Evolutionary conservation across 345 rosid species (phyloP).

Genomic region (Aquilaria malaccensis): DNA sequence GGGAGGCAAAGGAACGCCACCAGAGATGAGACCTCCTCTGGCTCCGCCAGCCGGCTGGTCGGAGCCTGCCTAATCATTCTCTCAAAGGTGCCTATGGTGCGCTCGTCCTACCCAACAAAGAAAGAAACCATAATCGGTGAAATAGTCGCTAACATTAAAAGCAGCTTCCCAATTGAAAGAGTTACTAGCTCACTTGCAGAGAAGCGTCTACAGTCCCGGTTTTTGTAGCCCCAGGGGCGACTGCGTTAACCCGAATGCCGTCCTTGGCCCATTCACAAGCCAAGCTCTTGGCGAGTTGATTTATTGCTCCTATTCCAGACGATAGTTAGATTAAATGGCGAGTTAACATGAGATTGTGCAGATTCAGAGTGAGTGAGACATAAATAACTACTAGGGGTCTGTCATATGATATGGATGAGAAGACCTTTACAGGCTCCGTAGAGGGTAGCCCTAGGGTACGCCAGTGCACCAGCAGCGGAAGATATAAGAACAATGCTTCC

Average conservation of each 20-base stretch:
- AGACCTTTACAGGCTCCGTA: too few relatives aligned
- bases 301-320: constrained; percentile 36
- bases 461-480: constrained; percentile 46
- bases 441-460: too few relatives aligned
- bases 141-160: neutral
- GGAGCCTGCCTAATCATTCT: constrained; percentile 28
- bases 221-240: constrained; percentile 73
- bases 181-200: too few relatives aligned
- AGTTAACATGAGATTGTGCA: too few relatives aligned
- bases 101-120: too few relatives aligned
- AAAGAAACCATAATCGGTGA: neutral
- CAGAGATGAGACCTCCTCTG: constrained; percentile 42
- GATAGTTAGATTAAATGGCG: constrained; percentile 5
- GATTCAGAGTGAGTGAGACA: too few relatives aligned
- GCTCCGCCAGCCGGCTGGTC: constrained; percentile 41
- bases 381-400: too few relatives aligned
- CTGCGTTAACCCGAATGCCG: constrained; percentile 63
- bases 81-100: too few relatives aligned
- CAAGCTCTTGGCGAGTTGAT: constrained; percentile 55
- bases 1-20: constrained; percentile 71
- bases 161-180: too few relatives aligned
- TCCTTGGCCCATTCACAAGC: constrained; percentile 82
- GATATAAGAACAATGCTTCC: constrained; percentile 60
- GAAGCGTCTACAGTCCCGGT: constrained; percentile 51
- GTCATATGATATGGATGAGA: too few relatives aligned